These are phyloP conservation scores for Candida andamanensis DNA, from an alignment of 805 yeast species.

Conservation along the genomic window DNA sequence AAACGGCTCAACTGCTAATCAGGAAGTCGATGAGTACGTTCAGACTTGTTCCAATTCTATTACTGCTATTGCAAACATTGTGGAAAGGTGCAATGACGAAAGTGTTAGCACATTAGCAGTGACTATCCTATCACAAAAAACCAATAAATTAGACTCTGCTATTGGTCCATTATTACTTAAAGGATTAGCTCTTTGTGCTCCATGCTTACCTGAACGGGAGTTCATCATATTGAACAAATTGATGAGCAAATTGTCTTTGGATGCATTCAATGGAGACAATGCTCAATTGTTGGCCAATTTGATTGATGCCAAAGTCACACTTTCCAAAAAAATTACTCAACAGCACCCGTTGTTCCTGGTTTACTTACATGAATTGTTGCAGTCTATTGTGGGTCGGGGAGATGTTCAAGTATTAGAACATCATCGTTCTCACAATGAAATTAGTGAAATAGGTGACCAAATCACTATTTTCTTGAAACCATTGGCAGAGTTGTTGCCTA, in stretches of 20 bases:
- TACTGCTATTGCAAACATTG: slow-evolving; percentile 60
- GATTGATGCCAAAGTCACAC: slow-evolving; percentile 43
- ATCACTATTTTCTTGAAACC: slow-evolving; percentile 65
- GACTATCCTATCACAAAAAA: slow-evolving; percentile 77
- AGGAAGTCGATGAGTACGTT: slow-evolving; percentile 25
- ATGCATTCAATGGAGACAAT: slow-evolving; percentile 42
- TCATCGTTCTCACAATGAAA: slow-evolving; percentile 73
- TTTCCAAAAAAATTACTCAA: slow-evolving; percentile 36
- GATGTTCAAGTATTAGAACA: slow-evolving; percentile 72
- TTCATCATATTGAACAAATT: slow-evolving; percentile 58
- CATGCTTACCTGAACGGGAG: slow-evolving; percentile 58
- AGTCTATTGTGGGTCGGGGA: slow-evolving; percentile 67
- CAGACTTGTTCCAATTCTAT: slow-evolving; percentile 61
- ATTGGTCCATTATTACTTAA: slow-evolving; percentile 52
- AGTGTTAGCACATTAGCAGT: slow-evolving; percentile 73
- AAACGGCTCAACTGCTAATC: slow-evolving; percentile 7
- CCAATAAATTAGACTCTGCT: slow-evolving; percentile 43
- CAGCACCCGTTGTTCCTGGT: slow-evolving; percentile 41
- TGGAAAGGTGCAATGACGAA: slow-evolving; percentile 61
- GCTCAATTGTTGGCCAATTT: slow-evolving; percentile 34
- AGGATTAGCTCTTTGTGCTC: slow-evolving; percentile 62
- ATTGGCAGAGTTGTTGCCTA: slow-evolving; percentile 69
- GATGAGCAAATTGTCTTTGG: slow-evolving; percentile 45
- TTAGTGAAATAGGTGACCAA: slow-evolving; percentile 63
- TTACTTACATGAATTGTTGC: slow-evolving; percentile 63